Percentiles rank a stretch among this genome's conserved stretches.
Evolutionary conservation across 441 rosid genomes (phyloP).

Genomic region (Dalechampia spathulata): DNA sequence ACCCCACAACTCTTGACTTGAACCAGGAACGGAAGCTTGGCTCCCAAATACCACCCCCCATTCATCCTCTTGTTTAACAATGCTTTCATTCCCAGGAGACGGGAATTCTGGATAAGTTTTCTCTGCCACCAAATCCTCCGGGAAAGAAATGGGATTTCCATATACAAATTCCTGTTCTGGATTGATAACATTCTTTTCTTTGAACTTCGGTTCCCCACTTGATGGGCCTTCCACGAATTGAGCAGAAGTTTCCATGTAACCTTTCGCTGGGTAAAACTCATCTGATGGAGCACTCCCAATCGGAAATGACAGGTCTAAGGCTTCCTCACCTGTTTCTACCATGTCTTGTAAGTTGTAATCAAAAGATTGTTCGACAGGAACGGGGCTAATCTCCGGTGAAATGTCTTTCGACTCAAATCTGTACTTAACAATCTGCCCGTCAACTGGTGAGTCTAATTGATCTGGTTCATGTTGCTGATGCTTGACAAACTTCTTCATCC

Average conservation of each 20-base stretch:
- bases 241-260: constrained; percentile 12
- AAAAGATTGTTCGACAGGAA: constrained; percentile 19
- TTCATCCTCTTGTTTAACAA: constrained; percentile 46
- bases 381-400: constrained; percentile 18
- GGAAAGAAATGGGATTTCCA: constrained; percentile 36
- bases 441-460: constrained; percentile 28
- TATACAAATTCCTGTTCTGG: constrained; percentile 31
- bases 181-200: constrained; percentile 39
- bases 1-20: constrained; percentile 38
- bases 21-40: constrained; percentile 34
- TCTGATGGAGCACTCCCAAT: constrained; percentile 3
- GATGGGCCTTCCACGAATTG: constrained; percentile 32
- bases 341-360: constrained; percentile 27
- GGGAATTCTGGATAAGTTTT: constrained; percentile 30
- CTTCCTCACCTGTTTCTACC: too few species aligned
- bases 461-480: constrained; percentile 38
- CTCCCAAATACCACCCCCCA: constrained; percentile 57
- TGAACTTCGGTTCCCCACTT: constrained; percentile 22
- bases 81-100: constrained; percentile 30
- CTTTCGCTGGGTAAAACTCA: constrained; percentile 16
- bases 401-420: constrained; percentile 29
- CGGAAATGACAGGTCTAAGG: too few species aligned
- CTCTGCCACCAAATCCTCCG: constrained; percentile 28
- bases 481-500: constrained; percentile 43
- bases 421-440: constrained; percentile 39